Evolutionary conservation across 176 grass and related monocot genomes (phyloP), one percentile per base, ranked within the genome.

Genomic region (Triticum monococcum): DNA sequence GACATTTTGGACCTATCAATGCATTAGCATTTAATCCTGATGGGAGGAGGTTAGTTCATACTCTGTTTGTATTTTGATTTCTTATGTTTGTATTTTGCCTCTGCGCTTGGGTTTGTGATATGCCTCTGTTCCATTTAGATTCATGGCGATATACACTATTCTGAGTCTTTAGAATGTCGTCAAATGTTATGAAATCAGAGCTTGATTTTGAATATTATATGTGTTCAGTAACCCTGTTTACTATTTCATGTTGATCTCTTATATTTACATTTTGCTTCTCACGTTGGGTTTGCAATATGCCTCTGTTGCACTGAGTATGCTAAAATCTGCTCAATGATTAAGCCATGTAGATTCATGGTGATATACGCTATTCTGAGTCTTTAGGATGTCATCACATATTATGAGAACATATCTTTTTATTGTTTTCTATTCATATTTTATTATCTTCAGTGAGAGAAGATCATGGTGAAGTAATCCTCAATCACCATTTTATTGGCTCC

Each of bases 1-100:
- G 93, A 1, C 96, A 98, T 79, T 98, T 96, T 77, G 96, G 93
- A 81, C 93, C 96, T 82, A 96, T 96, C 43, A 98, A 96, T 63
- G 93, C 93, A 23, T 82, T 96, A 75, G 93, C 93, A 46, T 92
- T 98, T 69, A 96, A 96, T 91, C 96, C 90, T 72, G 96, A 98
- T 87, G 96, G 96, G 22, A 81, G 90, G 88, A 98, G 96, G 93
- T 96, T 82, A 82, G 32, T 83, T 45, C 24, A 62, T 66, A 5
- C 52, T 60, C 5, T 20, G 13, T 28, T 9, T 66, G 25, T 80
- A 20, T 46, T 14, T 64, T 30, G 37, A 18, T 24, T 77, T 54
- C 12, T 91, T 70, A 8, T 86, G 37, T 10, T 18, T 54, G 50
- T 54, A 79, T 28, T 25, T 28, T 25, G 6, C 17, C 10, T 65